phyloP scores from a whole-genome alignment of 176 grass and related monocot species.

The Phoenix dactylifera region DNA sequence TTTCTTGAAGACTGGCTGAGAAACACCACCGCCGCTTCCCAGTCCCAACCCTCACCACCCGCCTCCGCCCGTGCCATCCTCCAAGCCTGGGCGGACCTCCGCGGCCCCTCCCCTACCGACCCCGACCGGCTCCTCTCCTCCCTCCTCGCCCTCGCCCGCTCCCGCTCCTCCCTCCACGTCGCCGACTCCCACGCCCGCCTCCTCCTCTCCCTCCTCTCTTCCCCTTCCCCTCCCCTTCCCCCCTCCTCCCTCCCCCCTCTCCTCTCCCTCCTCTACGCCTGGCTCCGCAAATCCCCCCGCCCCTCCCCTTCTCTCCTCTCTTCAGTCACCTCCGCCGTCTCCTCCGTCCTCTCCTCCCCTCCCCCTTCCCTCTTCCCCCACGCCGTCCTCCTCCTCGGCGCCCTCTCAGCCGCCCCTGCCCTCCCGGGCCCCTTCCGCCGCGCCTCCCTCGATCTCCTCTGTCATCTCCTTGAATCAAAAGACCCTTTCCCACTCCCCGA shows the following conservation, averaged over 20 bases:
- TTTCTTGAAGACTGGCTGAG: constrained; percentile 26
- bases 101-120: constrained; percentile 2
- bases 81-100: constrained; percentile 31
- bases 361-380: constrained; percentile 9
- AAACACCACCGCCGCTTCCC: constrained; percentile 5
- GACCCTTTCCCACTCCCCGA: not conserved
- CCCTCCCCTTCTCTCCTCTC: constrained; percentile 35
- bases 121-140: not conserved
- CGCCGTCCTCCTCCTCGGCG: constrained; percentile 35
- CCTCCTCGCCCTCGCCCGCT: constrained; percentile 26
- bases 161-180: constrained; percentile 33
- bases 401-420: constrained; percentile 22
- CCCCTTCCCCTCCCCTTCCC: constrained; percentile 34
- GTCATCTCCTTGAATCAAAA: not conserved
- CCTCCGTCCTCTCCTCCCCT: constrained; percentile 14
- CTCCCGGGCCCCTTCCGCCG: not conserved
- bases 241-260: constrained; percentile 35
- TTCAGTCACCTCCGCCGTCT: constrained; percentile 16
- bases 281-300: constrained; percentile 36
- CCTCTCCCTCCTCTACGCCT: constrained; percentile 33
- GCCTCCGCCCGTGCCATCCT: constrained; percentile 34
- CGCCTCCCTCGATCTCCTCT: constrained; percentile 13
- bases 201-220: constrained; percentile 33
- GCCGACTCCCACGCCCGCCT: constrained; percentile 17
- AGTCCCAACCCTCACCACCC: not conserved